phyloP scores from a whole-genome alignment of 257 asterid species.

The Solanum virginianum region DNA sequence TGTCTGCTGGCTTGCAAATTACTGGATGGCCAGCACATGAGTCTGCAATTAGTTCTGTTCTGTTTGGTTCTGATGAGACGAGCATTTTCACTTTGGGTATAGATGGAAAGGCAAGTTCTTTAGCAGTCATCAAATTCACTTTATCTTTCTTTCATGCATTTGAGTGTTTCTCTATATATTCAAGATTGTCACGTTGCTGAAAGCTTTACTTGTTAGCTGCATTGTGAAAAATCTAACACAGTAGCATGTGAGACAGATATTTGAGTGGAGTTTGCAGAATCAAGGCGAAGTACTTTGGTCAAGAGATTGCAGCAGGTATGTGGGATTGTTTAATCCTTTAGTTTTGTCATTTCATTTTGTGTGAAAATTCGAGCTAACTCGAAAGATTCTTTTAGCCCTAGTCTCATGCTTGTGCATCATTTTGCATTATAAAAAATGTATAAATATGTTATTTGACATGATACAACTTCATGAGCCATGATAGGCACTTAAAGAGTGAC shows the following conservation, averaged over 20 bases:
- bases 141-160: not conserved
- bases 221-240: not conserved
- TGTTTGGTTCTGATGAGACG: conserved; percentile 89
- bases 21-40: conserved; percentile 99
- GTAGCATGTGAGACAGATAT: conserved; percentile 41
- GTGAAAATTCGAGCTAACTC: not conserved
- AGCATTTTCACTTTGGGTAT: conserved; percentile 88
- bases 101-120: conserved; percentile 77
- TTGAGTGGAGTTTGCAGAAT: conserved; percentile 96
- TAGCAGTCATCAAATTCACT: conserved; percentile 6
- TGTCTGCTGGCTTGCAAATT: conserved; percentile 93
- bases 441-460: not conserved
- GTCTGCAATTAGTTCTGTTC: conserved; percentile 75
- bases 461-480: not conserved
- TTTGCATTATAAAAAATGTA: not conserved
- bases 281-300: conserved; percentile 95
- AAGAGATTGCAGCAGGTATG: conserved; percentile 71
- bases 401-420: not conserved
- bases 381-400: not conserved
- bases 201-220: not conserved
- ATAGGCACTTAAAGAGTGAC: not conserved
- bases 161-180: not conserved
- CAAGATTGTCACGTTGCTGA: not conserved
- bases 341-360: not conserved
- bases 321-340: not conserved